These are phyloP conservation scores for Barbarea vulgaris DNA, from an alignment of 345 rosid genomes.

Conservation along the genomic window DNA sequence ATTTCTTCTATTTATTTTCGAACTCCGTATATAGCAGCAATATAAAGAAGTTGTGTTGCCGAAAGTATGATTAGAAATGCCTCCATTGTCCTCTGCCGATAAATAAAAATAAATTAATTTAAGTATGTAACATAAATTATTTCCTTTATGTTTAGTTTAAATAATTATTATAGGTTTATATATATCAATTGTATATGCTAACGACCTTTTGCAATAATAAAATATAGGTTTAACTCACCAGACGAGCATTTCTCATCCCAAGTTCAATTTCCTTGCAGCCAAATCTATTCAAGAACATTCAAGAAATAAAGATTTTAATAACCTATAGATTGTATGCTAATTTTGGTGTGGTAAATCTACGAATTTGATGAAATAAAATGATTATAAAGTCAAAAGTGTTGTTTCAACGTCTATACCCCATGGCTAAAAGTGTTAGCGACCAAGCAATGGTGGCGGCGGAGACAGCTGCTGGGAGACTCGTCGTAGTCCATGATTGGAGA, in stretches of 20 bases:
- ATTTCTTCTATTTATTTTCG: slow-evolving; percentile 27
- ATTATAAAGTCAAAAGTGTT: neutral
- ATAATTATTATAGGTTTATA: neutral
- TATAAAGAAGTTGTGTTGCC: slow-evolving; percentile 75
- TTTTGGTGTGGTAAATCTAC: neutral
- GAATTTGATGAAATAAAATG: neutral
- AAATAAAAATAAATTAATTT: neutral
- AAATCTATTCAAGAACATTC: slow-evolving; percentile 50
- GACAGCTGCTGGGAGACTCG: slow-evolving; percentile 75
- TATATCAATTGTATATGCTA: neutral
- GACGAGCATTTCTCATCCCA: slow-evolving; percentile 66
- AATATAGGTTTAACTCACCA: slow-evolving; percentile 51
- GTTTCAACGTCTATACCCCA: slow-evolving; percentile 57
- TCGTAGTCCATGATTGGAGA: slow-evolving; percentile 58
- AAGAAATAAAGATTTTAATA: neutral
- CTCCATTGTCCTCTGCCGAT: slow-evolving; percentile 92
- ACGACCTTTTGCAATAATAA: neutral
- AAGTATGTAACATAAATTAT: neutral
- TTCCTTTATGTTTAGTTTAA: neutral
- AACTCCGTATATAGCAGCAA: slow-evolving; percentile 68
- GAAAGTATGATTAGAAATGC: slow-evolving; percentile 87
- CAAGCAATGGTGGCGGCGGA: slow-evolving; percentile 77
- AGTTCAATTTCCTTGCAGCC: slow-evolving; percentile 90
- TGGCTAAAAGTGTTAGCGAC: slow-evolving; percentile 85
- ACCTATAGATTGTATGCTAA: neutral